These are phyloP conservation scores for Taphrina betulina DNA, from an alignment of 1,139 yeast species.

Conservation along the genomic window DNA sequence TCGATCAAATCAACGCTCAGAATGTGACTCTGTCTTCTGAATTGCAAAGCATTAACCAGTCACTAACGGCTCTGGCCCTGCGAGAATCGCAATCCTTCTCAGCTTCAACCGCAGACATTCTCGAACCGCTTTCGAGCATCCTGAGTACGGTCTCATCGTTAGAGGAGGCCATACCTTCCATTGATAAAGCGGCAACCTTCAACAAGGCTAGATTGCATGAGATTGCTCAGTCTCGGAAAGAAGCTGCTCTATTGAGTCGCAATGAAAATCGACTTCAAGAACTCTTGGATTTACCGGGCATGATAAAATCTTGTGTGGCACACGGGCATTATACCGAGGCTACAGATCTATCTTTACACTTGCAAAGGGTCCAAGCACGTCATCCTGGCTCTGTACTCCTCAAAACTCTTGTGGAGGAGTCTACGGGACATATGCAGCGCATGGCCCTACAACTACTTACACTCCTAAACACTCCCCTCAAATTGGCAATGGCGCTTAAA, in stretches of 20 bases:
- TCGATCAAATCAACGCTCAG: conserved; percentile 5
- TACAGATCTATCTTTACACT: conserved; percentile 70
- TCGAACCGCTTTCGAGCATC: conserved; percentile 14
- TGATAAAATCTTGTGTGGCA: conserved; percentile 76
- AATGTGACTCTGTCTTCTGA: conserved; percentile 7
- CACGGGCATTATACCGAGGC: conserved; percentile 91
- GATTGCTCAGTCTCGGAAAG: conserved; percentile 26
- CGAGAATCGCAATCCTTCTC: conserved; percentile 20
- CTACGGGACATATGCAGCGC: conserved; percentile 45
- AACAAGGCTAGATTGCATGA: conserved; percentile 17
- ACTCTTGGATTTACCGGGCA: conserved; percentile 75
- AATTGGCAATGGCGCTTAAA: conserved; percentile 73
- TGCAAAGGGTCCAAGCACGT: conserved; percentile 63
- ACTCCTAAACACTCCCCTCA: conserved; percentile 69
- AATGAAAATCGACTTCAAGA: conserved; percentile 74
- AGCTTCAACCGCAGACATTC: conserved; percentile 6
- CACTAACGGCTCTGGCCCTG: conserved; percentile 24
- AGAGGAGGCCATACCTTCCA: conserved; percentile 16
- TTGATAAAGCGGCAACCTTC: conserved; percentile 26
- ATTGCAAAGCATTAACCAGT: conserved; percentile 19
- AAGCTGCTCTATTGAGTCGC: conserved; percentile 52
- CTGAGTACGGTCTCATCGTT: conserved; percentile 4
- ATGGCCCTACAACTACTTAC: conserved; percentile 60
- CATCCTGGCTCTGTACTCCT: conserved; percentile 65
- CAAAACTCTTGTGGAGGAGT: conserved; percentile 49